phyloP scores from a whole-genome alignment of 768 basidiomycete species.

The Mycena venus region DNA sequence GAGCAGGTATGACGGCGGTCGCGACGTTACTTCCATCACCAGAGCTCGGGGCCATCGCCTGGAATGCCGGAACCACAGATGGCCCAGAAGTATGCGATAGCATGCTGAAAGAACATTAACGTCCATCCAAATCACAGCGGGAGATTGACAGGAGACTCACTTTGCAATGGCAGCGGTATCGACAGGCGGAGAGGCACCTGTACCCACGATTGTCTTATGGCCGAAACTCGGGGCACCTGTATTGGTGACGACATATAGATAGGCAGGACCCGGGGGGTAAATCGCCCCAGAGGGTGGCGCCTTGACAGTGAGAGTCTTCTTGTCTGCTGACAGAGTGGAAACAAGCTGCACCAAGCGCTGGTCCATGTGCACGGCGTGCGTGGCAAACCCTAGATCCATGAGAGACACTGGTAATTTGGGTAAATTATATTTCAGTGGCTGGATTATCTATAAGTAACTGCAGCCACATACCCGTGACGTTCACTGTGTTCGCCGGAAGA shows the following conservation, averaged over 20 bases:
- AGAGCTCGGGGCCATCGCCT: conserved; percentile 18
- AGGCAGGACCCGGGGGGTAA: conserved; percentile 57
- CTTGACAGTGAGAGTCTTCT: conserved; percentile 47
- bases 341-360: conserved; percentile 53
- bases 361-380: conserved; percentile 58
- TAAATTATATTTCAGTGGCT: not conserved
- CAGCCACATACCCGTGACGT: conserved; percentile 43
- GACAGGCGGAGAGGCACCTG: conserved; percentile 53
- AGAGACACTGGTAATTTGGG: conserved; percentile 46
- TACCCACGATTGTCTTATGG: conserved; percentile 51
- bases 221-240: conserved; percentile 49
- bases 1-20: conserved; percentile 26
- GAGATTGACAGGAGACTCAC: not conserved
- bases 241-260: conserved; percentile 49
- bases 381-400: conserved; percentile 57
- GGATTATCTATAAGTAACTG: too few relatives aligned
- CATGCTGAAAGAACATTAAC: conserved; percentile 1
- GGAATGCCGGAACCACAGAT: conserved; percentile 18
- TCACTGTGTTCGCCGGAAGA: conserved; percentile 44
- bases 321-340: conserved; percentile 46
- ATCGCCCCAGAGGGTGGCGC: conserved; percentile 53
- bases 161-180: conserved; percentile 28
- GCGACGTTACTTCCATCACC: conserved; percentile 30
- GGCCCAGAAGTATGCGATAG: conserved; percentile 12
- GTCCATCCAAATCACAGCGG: not conserved